A percentile compares a stretch with the other conserved stretches of the same genome.
phyloP scores from a whole-genome alignment of 208 protist species.

The Acanthamoeba lugdunensis region DNA sequence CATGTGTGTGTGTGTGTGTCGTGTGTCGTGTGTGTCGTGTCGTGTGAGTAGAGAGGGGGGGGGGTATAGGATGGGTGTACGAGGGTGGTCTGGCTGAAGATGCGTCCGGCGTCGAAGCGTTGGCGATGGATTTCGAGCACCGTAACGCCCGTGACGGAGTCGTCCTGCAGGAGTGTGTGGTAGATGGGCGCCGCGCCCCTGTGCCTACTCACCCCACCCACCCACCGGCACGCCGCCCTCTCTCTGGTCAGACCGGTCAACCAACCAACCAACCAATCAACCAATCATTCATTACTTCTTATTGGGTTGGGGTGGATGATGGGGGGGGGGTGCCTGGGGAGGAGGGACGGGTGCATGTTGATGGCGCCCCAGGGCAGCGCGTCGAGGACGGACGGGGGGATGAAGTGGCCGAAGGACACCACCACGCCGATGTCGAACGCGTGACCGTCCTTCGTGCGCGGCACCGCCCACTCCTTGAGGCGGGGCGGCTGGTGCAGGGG shows the following conservation, averaged over 20 bases:
- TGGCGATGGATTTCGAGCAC: conserved; percentile 65
- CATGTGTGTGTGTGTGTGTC: too few species aligned
- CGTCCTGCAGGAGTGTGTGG: conserved; percentile 75
- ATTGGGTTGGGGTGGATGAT: not conserved
- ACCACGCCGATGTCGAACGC: conserved; percentile 71
- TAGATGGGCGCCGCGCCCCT: conserved; percentile 80
- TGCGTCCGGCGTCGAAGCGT: conserved; percentile 48
- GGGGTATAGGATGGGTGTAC: not conserved
- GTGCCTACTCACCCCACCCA: conserved; percentile 42
- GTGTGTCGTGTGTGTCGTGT: too few species aligned
- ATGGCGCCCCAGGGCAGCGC: conserved; percentile 71
- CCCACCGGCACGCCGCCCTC: not conserved
- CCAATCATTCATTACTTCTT: too few species aligned
- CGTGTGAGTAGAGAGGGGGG: not conserved
- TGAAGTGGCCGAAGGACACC: conserved; percentile 81
- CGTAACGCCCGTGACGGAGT: conserved; percentile 75
- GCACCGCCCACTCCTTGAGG: not conserved
- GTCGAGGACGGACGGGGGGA: conserved; percentile 73
- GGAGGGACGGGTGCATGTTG: conserved; percentile 83
- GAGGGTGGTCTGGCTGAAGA: not conserved
- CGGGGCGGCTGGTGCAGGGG: not conserved
- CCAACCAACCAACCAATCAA: too few species aligned
- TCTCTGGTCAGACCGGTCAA: too few species aligned
- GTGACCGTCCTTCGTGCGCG: not conserved
- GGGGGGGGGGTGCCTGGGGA: conserved; percentile 61